Evolutionary conservation across 2,329 filamentous ascomycete species (phyloP).

Genomic region (Trichoderma breve): DNA sequence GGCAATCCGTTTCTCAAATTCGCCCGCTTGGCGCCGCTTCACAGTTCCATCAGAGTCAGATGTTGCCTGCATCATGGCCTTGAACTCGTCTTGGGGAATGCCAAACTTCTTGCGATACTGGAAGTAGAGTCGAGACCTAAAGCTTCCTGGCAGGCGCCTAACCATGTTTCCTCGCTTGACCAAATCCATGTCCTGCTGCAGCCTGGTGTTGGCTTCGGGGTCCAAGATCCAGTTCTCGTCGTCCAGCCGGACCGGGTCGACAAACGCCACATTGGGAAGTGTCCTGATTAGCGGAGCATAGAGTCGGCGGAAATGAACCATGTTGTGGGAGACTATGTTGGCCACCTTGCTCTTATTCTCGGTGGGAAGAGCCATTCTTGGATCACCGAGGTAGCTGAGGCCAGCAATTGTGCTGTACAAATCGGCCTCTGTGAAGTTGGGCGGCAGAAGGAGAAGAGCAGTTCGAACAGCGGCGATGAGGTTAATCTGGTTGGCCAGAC

Average conservation of each 20-base stretch:
- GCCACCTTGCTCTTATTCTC: constrained; percentile 90
- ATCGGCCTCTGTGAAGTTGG: constrained; percentile 79
- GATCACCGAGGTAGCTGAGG: constrained; percentile 91
- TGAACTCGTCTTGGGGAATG: constrained; percentile 80
- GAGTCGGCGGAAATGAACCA: constrained; percentile 84
- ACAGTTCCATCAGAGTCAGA: constrained; percentile 69
- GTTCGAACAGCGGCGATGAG: constrained; percentile 88
- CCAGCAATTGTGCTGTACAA: constrained; percentile 89
- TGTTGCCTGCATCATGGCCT: constrained; percentile 76
- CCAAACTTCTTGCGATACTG: constrained; percentile 88
- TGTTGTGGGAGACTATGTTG: constrained; percentile 91
- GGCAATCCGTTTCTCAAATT: constrained; percentile 84
- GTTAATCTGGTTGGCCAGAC: constrained; percentile 94
- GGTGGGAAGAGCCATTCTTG: constrained; percentile 87
- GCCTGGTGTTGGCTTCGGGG: constrained; percentile 57
- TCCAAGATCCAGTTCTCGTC: constrained; percentile 42
- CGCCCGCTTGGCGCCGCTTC: constrained; percentile 71
- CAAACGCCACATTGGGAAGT: constrained; percentile 82
- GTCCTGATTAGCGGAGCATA: constrained; percentile 88
- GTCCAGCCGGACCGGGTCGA: constrained; percentile 48
- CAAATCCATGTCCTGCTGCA: constrained; percentile 91
- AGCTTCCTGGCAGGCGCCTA: constrained; percentile 78
- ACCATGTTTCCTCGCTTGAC: constrained; percentile 94
- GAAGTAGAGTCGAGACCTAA: constrained; percentile 89
- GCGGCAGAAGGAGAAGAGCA: constrained; percentile 80